Conservation (phyloP, 2,329 filamentous ascomycete genomes). For the Phaeoacremonium minimum region DNA sequence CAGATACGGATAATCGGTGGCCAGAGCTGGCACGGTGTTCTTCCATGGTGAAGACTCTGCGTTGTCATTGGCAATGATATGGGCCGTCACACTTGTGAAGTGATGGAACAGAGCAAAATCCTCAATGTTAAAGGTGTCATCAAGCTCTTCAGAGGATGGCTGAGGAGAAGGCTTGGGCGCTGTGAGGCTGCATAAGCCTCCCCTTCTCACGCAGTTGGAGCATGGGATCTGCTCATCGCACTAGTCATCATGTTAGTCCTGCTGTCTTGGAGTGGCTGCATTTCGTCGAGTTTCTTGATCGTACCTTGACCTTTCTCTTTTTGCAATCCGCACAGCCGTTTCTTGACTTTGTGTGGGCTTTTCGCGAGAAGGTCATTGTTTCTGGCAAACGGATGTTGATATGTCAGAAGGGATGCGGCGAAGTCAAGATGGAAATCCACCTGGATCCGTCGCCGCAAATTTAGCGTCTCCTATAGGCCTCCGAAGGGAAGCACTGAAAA, state of each 20-base stretch:
- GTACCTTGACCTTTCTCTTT: constrained; percentile 7
- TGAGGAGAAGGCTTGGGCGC: constrained; percentile 1
- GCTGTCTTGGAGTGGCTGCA: constrained; percentile 1
- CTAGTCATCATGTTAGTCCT: constrained; percentile 5
- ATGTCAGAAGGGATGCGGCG: too few species aligned
- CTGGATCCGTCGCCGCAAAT: too few species aligned
- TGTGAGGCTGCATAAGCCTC: constrained; percentile 14
- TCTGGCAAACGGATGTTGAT: too few species aligned
- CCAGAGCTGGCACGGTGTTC: constrained; percentile 12
- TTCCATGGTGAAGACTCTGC: constrained; percentile 11
- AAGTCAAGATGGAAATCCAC: too few species aligned
- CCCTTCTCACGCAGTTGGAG: constrained; percentile 15
- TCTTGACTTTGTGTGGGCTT: constrained; percentile 9
- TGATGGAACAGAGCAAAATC: constrained; percentile 18
- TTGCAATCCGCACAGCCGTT: constrained; percentile 9
- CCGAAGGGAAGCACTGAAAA: too few species aligned
- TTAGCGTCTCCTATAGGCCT: too few species aligned
- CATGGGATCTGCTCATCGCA: constrained; percentile 19
- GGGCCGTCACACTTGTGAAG: constrained; percentile 11
- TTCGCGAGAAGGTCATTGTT: constrained; percentile 4
- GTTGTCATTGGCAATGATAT: constrained; percentile 13
- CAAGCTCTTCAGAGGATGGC: too few species aligned
- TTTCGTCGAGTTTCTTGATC: background rate
- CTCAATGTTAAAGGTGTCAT: constrained; percentile 10
- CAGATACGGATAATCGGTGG: constrained; percentile 14